These are phyloP conservation scores for Colletotrichum falcatum DNA, from an alignment of 2,329 filamentous ascomycete species.

Conservation along the genomic window DNA sequence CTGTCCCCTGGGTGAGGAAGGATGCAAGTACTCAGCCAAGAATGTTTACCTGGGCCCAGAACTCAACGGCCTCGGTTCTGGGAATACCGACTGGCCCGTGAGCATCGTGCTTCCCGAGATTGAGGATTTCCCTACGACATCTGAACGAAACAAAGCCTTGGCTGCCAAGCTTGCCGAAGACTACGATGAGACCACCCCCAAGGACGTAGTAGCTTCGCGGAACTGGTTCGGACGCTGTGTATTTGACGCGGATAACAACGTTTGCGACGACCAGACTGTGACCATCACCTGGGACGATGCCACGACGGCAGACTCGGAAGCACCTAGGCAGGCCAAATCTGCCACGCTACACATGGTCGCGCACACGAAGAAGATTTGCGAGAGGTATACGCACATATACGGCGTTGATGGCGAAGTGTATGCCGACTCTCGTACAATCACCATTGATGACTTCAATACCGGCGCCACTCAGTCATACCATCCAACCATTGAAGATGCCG, in stretches of 20 bases:
- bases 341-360: slow-evolving; percentile 96
- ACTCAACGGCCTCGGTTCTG: slow-evolving; percentile 68
- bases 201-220: slow-evolving; percentile 59
- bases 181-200: slow-evolving; percentile 63
- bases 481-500: slow-evolving; percentile 39
- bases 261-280: slow-evolving; percentile 92
- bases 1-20: slow-evolving; percentile 76
- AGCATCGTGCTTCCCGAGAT: slow-evolving; percentile 93
- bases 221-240: slow-evolving; percentile 97
- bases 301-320: slow-evolving; percentile 38
- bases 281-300: slow-evolving; percentile 90
- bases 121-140: slow-evolving; percentile 73
- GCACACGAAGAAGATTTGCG: slow-evolving; percentile 86
- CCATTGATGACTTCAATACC: slow-evolving; percentile 68
- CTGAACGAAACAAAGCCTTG: slow-evolving; percentile 55
- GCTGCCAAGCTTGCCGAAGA: slow-evolving; percentile 62
- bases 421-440: slow-evolving; percentile 84
- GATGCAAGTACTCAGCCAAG: slow-evolving; percentile 88
- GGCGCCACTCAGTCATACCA: slow-evolving; percentile 35
- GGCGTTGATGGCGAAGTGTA: slow-evolving; percentile 87
- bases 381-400: slow-evolving; percentile 87
- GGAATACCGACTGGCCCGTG: slow-evolving; percentile 83
- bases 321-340: slow-evolving; percentile 68
- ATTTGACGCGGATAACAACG: slow-evolving; percentile 92
- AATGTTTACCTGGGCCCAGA: slow-evolving; percentile 82